These are phyloP conservation scores for Ilex asprella DNA, from an alignment of 257 asterid species.

Conservation along the genomic window DNA sequence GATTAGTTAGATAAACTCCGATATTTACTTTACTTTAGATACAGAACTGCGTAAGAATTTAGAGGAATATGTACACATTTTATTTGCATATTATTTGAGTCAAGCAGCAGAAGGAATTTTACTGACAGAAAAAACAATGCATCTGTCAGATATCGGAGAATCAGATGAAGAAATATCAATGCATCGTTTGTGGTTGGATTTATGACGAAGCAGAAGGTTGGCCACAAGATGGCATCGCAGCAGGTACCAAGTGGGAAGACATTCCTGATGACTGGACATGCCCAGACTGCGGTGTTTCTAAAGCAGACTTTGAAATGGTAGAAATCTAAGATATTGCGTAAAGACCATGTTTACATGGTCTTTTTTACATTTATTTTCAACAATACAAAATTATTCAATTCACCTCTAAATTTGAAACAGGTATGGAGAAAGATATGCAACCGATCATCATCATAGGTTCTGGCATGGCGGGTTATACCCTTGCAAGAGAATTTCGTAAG, in stretches of 20 bases:
- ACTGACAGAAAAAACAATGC: background rate
- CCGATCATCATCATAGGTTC: background rate
- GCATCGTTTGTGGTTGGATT: background rate
- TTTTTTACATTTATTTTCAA: background rate
- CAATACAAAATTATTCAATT: too few species aligned
- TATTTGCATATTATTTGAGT: too few species aligned
- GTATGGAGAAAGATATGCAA: background rate
- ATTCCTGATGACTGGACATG: background rate
- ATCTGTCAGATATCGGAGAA: background rate
- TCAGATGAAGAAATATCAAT: background rate
- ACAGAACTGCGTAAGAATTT: background rate
- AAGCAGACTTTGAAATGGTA: background rate
- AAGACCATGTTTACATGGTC: background rate
- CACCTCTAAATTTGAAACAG: too few species aligned
- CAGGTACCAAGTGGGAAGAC: background rate
- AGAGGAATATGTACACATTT: too few species aligned
- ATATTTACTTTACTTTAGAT: background rate
- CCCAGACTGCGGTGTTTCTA: background rate
- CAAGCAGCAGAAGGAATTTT: too few species aligned
- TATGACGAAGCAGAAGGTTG: background rate
- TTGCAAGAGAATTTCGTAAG: background rate
- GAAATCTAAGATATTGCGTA: background rate
- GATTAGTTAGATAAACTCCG: background rate
- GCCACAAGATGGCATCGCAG: background rate
- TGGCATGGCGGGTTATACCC: background rate